A percentile compares a stretch with the other conserved stretches of the same genome.
Conservation (phyloP, 2,329 filamentous ascomycete species). For the Trichoderma sp. region DNA sequence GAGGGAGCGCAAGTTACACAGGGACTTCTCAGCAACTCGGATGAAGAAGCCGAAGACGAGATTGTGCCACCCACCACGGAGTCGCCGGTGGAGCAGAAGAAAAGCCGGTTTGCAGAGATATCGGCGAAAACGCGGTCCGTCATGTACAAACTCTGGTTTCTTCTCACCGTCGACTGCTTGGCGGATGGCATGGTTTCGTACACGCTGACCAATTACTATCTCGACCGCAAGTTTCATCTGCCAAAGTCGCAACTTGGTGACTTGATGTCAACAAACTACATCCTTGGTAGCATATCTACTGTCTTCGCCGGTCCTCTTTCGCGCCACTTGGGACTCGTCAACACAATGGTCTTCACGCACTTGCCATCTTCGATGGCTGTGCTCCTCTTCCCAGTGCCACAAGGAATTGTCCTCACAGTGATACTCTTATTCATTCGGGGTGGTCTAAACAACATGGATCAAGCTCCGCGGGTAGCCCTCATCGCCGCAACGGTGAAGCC, state of each 20-base stretch:
- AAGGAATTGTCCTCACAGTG: conserved; percentile 49
- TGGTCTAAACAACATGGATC: conserved; percentile 67
- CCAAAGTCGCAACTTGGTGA: conserved; percentile 58
- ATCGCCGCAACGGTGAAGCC: conserved; percentile 65
- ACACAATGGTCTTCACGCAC: conserved; percentile 63
- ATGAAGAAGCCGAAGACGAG: conserved; percentile 24
- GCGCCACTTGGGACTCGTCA: conserved; percentile 58
- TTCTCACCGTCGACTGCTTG: conserved; percentile 61
- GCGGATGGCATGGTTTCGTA: conserved; percentile 64
- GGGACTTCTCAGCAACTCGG: conserved; percentile 27
- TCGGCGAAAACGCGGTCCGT: conserved; percentile 54
- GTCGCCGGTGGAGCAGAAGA: background rate
- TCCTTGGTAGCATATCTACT: conserved; percentile 52
- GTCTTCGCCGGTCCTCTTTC: conserved; percentile 58
- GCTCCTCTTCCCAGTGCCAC: conserved; percentile 56
- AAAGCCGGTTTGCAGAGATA: conserved; percentile 48
- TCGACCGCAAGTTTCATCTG: conserved; percentile 54
- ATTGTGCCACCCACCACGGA: background rate
- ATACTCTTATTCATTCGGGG: conserved; percentile 57
- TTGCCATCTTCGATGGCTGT: conserved; percentile 61
- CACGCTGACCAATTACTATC: conserved; percentile 56
- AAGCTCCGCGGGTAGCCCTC: conserved; percentile 63
- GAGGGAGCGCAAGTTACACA: conserved; percentile 16
- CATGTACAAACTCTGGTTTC: conserved; percentile 64
- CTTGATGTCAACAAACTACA: conserved; percentile 52